Base-by-base conservation (phyloP, 2,329 filamentous ascomycete genomes). In the Scleromitrula shiraiana region DNA sequence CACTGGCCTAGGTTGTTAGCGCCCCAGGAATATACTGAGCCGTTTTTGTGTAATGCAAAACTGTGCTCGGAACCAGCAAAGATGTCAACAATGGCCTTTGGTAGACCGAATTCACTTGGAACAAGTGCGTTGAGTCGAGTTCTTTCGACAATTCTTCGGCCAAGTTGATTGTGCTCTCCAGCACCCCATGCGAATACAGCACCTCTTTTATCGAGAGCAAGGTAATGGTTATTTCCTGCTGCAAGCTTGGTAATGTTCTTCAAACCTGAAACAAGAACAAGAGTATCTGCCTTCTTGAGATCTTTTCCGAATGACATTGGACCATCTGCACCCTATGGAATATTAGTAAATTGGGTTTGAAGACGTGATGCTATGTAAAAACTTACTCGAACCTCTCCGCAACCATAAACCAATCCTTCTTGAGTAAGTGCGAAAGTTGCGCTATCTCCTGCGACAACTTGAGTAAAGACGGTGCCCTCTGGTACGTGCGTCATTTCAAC, bases 1-100 rank as follows among this genome's bases (percentile, higher is more conserved):
- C 85, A 85, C 69, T 94, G 83, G 53, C 84, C 85, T 66, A 86
- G 93, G 68, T 85, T 90, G 74, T 94, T 94, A 33, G 90, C 72
- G 26, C 88, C 88, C 87, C 88, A 95, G 1, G 81, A 78, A 68
- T 80, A 93, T 24, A 91, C 83, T 22, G 76, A 74, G 33, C 82
- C 81, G 22, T 82, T 76, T 53, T 80, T 76, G 59, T 77, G 76
- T 44, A 88, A 75, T 41, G 83, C 84, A 59, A 95, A 91, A 59
- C 82, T 86, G 69, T 94, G 88, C 68, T 89, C 90, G 7, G 82
- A 78, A 40, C 88, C 88, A 52, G 72, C 68, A 4, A 66, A 66
- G 17, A 57, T 56, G 5, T 38, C 22, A 12, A 29, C 50, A 24
- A 53, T 51, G 17, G 50, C 50, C 19, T 42, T 43, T 29, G 51